A percentile compares a stretch with the other conserved stretches of the same genome.
These are phyloP conservation scores for Rutstroemia sp. DNA, from an alignment of 2,329 filamentous ascomycete genomes.

Conservation along the genomic window DNA sequence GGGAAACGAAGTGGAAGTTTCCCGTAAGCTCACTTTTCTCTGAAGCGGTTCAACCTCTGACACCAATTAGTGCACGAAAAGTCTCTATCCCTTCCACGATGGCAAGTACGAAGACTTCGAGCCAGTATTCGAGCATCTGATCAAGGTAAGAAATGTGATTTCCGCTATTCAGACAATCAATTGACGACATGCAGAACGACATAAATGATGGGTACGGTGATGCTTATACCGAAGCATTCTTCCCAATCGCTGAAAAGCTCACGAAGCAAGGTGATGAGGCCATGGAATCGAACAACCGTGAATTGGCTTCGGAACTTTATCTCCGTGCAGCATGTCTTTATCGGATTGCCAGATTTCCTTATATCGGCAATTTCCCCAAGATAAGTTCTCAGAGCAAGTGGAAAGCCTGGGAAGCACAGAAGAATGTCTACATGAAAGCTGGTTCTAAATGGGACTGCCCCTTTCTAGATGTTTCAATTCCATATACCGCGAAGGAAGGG, in stretches of 20 bases:
- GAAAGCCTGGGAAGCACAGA: conserved; percentile 58
- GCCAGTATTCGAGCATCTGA: conserved; percentile 58
- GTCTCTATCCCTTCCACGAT: conserved; percentile 71
- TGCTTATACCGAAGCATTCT: conserved; percentile 56
- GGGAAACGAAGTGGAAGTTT: conserved; percentile 71
- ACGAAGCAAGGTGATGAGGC: conserved; percentile 44
- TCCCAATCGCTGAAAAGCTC: conserved; percentile 53
- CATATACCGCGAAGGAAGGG: conserved; percentile 42
- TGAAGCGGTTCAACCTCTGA: not conserved
- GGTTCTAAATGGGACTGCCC: conserved; percentile 46
- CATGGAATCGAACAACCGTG: conserved; percentile 38
- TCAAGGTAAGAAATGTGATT: conserved; percentile 36
- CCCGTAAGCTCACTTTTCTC: conserved; percentile 38
- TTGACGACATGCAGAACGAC: conserved; percentile 34
- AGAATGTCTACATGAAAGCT: conserved; percentile 54
- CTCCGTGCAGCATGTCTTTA: conserved; percentile 67
- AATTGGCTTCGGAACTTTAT: conserved; percentile 53
- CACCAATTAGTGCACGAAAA: conserved; percentile 42
- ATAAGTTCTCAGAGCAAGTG: conserved; percentile 43
- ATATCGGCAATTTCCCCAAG: conserved; percentile 36
- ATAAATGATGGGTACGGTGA: conserved; percentile 59
- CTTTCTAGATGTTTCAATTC: conserved; percentile 53
- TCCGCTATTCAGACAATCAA: not conserved
- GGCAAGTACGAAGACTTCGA: conserved; percentile 60
- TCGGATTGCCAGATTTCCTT: conserved; percentile 65